Base-by-base conservation (phyloP, 2,329 filamentous ascomycete genomes). In the Cladosporium sp. region DNA sequence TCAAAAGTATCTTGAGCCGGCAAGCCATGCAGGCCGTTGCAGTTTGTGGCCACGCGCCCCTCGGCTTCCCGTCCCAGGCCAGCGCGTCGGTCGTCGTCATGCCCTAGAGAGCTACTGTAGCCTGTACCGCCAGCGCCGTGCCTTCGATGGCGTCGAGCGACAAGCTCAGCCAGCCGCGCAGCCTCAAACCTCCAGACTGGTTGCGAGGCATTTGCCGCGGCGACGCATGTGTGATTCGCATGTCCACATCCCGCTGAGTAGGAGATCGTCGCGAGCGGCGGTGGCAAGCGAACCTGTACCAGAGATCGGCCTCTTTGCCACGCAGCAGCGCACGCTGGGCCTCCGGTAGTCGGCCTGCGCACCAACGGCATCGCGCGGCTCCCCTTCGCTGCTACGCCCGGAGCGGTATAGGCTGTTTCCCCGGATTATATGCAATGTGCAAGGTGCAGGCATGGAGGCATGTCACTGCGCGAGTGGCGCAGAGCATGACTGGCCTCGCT, bases 31-130 rank as follows among this genome's bases (percentile, higher is more conserved):
- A 56, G 50, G 43, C 54, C 38, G 51, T 35, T 55, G 58, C 49
- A 51, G 56, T 53, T 52, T 49, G 58, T 59, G 58, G 58, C 58
- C 56, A 58, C 50, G 38, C 41, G 35, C 45, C 41, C 33, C 40
- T 43, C 56, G 22, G 22, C 53, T 35, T 53, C 43, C 43, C 46
- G 46, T 52, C 46, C 34, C 37, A 40, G 43, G 40, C 48, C 40
- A 50, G 43, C 32, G 40, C 40, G 31, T 55, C 53, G 52, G 37
- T 53, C 54, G 46, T 56, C 54, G 56, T 55, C 46, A 46, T 49
- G 46, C 48, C 48, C 48, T 43, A 38, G 18, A 46, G 44, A 46
- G 44, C 34, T 46, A 46, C 44, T 16, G 13, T 38, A 38, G 13
- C 1, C 22, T 5, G 22, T 28, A 28, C 22, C 22, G 22, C 22